Evolutionary conservation across 352 stramenopile species (phyloP), one percentile per base, ranked within the genome.

Genomic region (Phytophthora uliginosa): DNA sequence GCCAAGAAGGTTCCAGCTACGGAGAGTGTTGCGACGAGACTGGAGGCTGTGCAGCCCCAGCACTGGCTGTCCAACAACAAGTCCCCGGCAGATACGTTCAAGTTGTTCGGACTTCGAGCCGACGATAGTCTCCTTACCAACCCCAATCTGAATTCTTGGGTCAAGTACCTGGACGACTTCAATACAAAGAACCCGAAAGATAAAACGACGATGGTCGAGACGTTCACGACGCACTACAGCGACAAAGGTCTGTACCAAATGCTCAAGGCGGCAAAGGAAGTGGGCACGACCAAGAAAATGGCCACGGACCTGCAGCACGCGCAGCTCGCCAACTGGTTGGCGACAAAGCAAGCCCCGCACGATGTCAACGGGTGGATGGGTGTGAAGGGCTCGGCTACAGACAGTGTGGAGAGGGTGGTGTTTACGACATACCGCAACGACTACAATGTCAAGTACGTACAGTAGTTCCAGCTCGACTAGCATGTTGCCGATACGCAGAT

Each of bases 361-460:
- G 26, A 59, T 0, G 63, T 70, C 3, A 47, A 15, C 22, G 20
- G 47, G 5, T 53, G 20, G 48, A 22, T 54, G 13, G 22, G 50
- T 0, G 50, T 34, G 22, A 45, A 12, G n/a, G n/a, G 24, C 22
- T 13, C 2, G 4, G 15, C 20, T 12, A 24, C 3, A n/a, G 20
- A 3, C 12, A 36, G 28, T 8, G 31, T 7, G 22, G 24, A 56
- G 24, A 56, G 24, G 24, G 13, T 34, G 34, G 12, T 10, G 2
- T 33, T 7, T 53, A 42, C 33, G 33, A 64, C 58, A 22, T 70
- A 70, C 24, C 20, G 64, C n/a, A 42, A 64, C n/a, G 33, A 63
- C 15, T 63, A 59, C 34, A 70, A 65, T 34, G 18, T 18, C 8
- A 26, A 13, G 7, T 57, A 63, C 24, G 2, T 28, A 3, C 24